Evolutionary conservation across 169 alveolate species (phyloP), one percentile per base, ranked within the genome.

Genomic region (Plasmodium berghei): DNA sequence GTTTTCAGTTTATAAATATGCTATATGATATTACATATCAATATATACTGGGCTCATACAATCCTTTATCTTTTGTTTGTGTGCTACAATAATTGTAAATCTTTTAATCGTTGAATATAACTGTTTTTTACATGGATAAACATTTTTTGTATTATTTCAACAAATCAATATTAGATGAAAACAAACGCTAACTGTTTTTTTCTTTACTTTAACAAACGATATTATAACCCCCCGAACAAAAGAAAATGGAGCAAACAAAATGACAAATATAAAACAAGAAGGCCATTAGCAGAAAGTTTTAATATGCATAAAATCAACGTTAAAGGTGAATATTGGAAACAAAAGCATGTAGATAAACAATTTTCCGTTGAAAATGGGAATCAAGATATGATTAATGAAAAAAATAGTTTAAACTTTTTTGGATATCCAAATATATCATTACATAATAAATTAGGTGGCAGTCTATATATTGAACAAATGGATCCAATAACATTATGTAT

Each of bases 181-280:
- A 49, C 56, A 61, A 63, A 62, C 34, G 34, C 40, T 72, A 62
- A 52, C 8, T n/a, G 24, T 9, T 75, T 18, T 69, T 62, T 75
- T 42, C 49, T 63, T 67, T 67, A 62, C 24, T 40, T 69, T 59
- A 69, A 54, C 54, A 52, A 89, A 61, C 28, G 88, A 49, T 70
- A 49, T 40, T 85, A 87, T 83, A 73, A 72, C 70, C 88, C 88
- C 18, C 75, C 89, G 28, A 46, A 58, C 54, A 55, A 55, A 83
- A 92, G 95, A 73, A 88, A 94, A 56, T 95, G 97, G 97, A 87
- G 96, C 67, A 94, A 95, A 88, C 97, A 95, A 90, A 92, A 95
- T 88, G 93, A 88, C 54, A 80, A 90, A 48, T 92, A 93, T 85
- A 83, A 73, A 54, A 92, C 96, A 20, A 93, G 94, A 52, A 85